Base-by-base conservation (phyloP, 768 basidiomycete genomes). In the Clitopilus hobsonii region DNA sequence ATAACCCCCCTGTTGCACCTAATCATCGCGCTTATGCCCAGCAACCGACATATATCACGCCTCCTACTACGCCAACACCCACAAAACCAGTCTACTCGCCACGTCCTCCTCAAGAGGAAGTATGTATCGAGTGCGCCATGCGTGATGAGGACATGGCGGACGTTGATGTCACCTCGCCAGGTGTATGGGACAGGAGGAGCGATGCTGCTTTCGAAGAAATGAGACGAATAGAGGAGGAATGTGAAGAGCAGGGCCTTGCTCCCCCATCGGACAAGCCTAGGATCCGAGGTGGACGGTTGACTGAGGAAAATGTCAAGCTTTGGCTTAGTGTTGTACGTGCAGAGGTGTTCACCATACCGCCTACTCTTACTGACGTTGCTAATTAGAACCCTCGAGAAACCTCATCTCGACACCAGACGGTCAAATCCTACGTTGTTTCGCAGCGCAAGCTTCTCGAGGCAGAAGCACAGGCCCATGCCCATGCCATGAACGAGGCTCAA, bases 91-190 rank as follows among this genome's bases (percentile, higher is more conserved):
- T 84, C 3, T 84, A 82, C 62, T 77, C 81, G 0, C 81, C 84
- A 57, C 69, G 70, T 27, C 81, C 77, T 22, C 76, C 71, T 8
- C 85, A 81, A 59, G 89, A 91, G 62, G 96, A 98, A 68, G 74
- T 98, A 26, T 99, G 96, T 62, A 77, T 97, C 29, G 97, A 98
- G 69, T 99, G 97, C 66, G 89, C 97, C 55, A 98, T 98, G 95
- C 86, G 97, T 27, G 97, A 99, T 69, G 85, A 96, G 65, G 97
- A 99, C 67, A 93, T 99, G 89, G 92, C 88, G 7, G 95, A 97
- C 67, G 93, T 99, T 23, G 82, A 91, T 67, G 97, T 97, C 20
- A 81, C 85, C 2, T 83, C 85, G 25, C 84, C 86, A 8, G 92
- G 94, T 1, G 81, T 89, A 6, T 99, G 97, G 97, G 92, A 91